A percentile compares a stretch with the other conserved stretches of the same genome.
Evolutionary conservation across 2,329 filamentous ascomycete species (phyloP).

Genomic region (Alternaria solani): DNA sequence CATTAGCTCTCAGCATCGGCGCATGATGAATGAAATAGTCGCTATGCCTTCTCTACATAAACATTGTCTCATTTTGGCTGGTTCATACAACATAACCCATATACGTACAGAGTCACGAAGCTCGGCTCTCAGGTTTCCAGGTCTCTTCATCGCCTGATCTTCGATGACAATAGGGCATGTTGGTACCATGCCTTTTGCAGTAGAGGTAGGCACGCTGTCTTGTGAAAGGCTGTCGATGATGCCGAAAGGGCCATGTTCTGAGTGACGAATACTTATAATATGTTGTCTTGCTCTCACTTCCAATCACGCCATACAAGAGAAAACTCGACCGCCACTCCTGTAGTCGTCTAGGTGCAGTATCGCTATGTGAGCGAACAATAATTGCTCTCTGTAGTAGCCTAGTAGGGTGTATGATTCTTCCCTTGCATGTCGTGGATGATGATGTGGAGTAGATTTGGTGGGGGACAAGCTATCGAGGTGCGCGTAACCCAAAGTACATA

Average conservation of each 20-base stretch:
- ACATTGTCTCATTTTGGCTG: neutral
- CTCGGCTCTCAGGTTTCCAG: too few relatives aligned
- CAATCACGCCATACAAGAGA: too few relatives aligned
- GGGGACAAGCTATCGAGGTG: neutral
- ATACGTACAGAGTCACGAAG: too few relatives aligned
- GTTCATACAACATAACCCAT: neutral
- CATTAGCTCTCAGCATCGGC: neutral
- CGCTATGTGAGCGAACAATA: too few relatives aligned
- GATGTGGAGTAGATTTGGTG: neutral
- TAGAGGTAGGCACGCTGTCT: fast-evolving
- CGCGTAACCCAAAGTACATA: neutral
- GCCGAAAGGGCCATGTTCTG: neutral
- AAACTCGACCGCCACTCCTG: too few relatives aligned
- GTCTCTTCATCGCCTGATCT: too few relatives aligned
- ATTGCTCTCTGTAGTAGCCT: too few relatives aligned
- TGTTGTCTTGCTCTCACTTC: neutral
- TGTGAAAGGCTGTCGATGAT: fast-evolving
- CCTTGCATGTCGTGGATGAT: too few relatives aligned
- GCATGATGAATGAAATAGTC: neutral
- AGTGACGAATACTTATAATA: neutral
- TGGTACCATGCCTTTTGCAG: too few relatives aligned
- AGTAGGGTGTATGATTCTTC: too few relatives aligned
- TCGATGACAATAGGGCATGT: too few relatives aligned
- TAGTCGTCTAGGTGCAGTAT: too few relatives aligned
- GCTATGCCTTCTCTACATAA: neutral